Percentiles rank a stretch among this genome's conserved stretches.
Conservation (phyloP, 208 protist genomes). For the Strigomonas culicis region DNA sequence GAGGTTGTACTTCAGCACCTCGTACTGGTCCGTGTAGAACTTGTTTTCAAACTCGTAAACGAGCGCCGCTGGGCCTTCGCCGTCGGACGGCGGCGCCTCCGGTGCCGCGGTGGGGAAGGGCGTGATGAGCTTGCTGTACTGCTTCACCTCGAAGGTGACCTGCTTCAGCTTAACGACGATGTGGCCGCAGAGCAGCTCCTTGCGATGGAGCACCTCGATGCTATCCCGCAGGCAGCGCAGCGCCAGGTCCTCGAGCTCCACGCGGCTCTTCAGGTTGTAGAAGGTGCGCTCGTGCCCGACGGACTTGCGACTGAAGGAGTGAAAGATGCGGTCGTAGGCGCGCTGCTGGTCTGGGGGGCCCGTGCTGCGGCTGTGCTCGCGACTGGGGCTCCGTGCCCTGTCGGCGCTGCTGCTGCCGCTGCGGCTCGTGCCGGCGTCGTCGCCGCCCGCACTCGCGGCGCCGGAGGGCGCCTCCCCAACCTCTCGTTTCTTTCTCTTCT, state of each 20-base stretch:
- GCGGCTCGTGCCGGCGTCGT: constrained; percentile 13
- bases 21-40: constrained; percentile 36
- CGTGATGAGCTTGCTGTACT: constrained; percentile 53
- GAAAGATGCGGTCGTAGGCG: background rate
- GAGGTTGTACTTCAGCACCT: constrained; percentile 41
- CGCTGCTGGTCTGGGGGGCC: background rate
- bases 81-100: background rate
- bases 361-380: background rate
- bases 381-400: background rate
- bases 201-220: constrained; percentile 23
- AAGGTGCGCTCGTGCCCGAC: constrained; percentile 78
- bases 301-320: constrained; percentile 41
- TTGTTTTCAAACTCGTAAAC: constrained; percentile 8
- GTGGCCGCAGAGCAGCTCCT: constrained; percentile 46
- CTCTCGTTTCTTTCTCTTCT: background rate
- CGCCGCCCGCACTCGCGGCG: background rate
- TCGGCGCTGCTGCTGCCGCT: constrained; percentile 1
- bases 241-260: constrained; percentile 49
- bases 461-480: background rate
- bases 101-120: background rate
- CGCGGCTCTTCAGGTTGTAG: constrained; percentile 22
- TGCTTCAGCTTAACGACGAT: constrained; percentile 78
- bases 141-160: constrained; percentile 56
- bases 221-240: constrained; percentile 27
- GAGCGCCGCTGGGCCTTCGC: too few species aligned